These are phyloP conservation scores for Phytopythium vexans DNA, from an alignment of 352 stramenopile species.

Conservation along the genomic window DNA sequence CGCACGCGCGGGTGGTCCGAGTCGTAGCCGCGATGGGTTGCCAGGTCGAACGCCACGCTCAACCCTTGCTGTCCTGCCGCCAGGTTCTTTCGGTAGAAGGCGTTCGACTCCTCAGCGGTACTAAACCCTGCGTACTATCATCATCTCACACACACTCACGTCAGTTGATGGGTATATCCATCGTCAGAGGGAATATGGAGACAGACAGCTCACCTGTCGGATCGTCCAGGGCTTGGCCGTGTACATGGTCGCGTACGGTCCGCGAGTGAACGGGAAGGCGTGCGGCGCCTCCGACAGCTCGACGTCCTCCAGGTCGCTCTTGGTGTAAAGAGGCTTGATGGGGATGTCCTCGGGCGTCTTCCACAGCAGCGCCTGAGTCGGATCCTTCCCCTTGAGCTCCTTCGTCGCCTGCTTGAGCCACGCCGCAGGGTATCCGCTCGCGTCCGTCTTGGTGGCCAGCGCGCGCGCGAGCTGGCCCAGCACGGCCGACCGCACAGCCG, in stretches of 20 bases:
- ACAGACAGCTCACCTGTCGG: too few relatives aligned
- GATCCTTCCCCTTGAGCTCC: slow-evolving; percentile 83
- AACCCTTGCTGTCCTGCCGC: slow-evolving; percentile 90
- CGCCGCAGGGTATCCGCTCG: slow-evolving; percentile 33
- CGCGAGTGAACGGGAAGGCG: slow-evolving; percentile 91
- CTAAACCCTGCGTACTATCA: slow-evolving; percentile 97
- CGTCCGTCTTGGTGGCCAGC: slow-evolving; percentile 30
- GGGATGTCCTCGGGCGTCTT: slow-evolving; percentile 91
- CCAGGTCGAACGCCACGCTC: slow-evolving; percentile 96
- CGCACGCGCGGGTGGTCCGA: slow-evolving; percentile 93
- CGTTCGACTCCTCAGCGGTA: slow-evolving; percentile 96
- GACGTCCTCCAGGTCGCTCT: slow-evolving; percentile 66
- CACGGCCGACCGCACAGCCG: too few relatives aligned
- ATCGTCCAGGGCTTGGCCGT: slow-evolving; percentile 94
- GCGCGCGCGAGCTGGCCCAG: slow-evolving; percentile 14
- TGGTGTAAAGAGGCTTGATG: slow-evolving; percentile 95
- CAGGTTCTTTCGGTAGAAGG: slow-evolving; percentile 95
- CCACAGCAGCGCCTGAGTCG: slow-evolving; percentile 65
- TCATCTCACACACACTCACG: too few relatives aligned
- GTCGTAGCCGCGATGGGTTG: slow-evolving; percentile 98
- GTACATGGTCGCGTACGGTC: slow-evolving; percentile 98
- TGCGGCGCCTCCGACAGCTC: slow-evolving; percentile 71
- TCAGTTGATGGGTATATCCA: too few relatives aligned
- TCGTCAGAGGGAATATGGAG: too few relatives aligned
- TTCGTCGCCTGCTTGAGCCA: slow-evolving; percentile 66